These are phyloP conservation scores for Clohesyomyces aquaticus DNA, from an alignment of 495 filamentous ascomycete genomes.

Conservation along the genomic window DNA sequence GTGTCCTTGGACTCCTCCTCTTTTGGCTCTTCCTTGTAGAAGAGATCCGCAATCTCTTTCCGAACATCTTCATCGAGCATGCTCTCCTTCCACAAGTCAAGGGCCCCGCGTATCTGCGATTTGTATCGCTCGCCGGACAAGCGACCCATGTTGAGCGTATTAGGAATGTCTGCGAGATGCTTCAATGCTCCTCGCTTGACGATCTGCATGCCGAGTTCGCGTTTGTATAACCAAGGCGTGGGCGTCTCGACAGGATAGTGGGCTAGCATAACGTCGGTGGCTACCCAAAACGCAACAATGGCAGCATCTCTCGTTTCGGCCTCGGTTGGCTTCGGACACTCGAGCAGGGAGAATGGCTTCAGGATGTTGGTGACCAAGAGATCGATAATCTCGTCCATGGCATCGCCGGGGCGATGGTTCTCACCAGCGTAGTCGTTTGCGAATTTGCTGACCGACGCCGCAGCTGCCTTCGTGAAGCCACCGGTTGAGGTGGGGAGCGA, in stretches of 20 bases:
- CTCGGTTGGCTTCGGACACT: not conserved
- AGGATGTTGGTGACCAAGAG: slow-evolving; percentile 82
- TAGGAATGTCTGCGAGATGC: not conserved
- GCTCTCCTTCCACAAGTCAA: not conserved
- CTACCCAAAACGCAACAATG: slow-evolving; percentile 70
- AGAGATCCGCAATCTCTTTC: not conserved
- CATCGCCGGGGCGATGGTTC: slow-evolving; percentile 77
- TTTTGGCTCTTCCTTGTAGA: not conserved
- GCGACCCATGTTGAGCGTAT: not conserved
- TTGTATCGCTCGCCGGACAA: not conserved
- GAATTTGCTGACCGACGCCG: slow-evolving; percentile 84
- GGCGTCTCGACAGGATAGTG: not conserved
- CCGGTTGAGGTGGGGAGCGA: not conserved
- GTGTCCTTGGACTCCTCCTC: not conserved
- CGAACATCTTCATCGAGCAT: not conserved
- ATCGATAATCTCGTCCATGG: slow-evolving; percentile 85
- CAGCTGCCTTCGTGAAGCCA: slow-evolving; percentile 52
- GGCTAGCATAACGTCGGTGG: slow-evolving; percentile 65
- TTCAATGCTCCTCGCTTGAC: not conserved
- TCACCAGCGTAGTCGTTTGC: slow-evolving; percentile 83
- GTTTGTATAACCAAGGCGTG: not conserved
- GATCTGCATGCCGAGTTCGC: not conserved
- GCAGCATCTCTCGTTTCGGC: not conserved
- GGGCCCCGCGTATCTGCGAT: not conserved
- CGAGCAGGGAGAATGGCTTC: slow-evolving; percentile 58